A percentile compares a stretch with the other conserved stretches of the same genome.
Conservation (phyloP, 176 grass and related monocot genomes). For the Microstegium vimineum region DNA sequence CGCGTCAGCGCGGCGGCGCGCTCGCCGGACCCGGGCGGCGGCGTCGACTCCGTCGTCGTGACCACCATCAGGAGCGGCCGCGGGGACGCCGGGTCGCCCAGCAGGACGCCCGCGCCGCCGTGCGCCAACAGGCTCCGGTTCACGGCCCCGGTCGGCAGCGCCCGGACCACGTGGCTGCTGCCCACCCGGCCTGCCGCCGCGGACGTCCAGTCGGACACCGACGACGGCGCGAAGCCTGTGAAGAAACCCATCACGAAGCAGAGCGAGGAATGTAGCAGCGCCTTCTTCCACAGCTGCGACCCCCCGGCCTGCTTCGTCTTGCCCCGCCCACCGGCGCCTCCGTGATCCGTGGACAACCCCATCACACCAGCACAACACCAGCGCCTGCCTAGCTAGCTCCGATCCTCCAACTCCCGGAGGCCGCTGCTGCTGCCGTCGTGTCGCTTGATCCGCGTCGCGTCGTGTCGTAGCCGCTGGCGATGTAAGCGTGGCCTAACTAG, state of each 20-base stretch:
- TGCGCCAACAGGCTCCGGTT: constrained; percentile 36
- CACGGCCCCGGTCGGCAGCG: neutral
- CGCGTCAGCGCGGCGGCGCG: constrained; percentile 52
- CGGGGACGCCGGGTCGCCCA: neutral
- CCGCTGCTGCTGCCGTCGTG: neutral
- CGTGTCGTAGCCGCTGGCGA: neutral
- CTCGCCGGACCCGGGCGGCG: constrained; percentile 29
- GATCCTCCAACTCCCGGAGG: neutral
- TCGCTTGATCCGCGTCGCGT: neutral
- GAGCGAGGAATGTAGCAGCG: constrained; percentile 79
- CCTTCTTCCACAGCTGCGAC: constrained; percentile 76
- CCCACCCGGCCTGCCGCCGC: constrained; percentile 24
- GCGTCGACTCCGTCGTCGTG: constrained; percentile 64
- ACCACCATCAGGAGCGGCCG: constrained; percentile 60
- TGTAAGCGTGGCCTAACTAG: neutral
- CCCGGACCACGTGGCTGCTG: constrained; percentile 21
- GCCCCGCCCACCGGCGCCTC: constrained; percentile 5
- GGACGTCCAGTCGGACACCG: constrained; percentile 51
- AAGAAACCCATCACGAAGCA: constrained; percentile 99
- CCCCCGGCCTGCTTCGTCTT: constrained; percentile 43
- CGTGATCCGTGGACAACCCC: constrained; percentile 38
- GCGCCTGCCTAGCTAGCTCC: neutral
- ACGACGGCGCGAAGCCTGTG: constrained; percentile 90
- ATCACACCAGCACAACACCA: neutral
- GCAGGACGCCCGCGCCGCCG: neutral